Evolutionary conservation across 1,139 yeast genomes (phyloP).

Genomic region (Zygosaccharomyces pseudobailii): DNA sequence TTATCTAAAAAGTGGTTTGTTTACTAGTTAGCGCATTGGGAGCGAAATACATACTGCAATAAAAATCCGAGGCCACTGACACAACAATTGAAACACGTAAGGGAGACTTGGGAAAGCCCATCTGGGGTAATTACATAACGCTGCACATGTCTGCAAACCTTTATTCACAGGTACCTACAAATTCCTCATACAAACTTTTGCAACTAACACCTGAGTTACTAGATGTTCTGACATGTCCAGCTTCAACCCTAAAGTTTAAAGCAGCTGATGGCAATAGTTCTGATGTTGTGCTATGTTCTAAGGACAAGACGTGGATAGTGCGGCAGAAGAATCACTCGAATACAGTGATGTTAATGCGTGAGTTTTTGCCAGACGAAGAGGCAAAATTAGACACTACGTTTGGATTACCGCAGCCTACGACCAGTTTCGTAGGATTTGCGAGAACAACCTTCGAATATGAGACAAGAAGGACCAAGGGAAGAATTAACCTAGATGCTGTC

Average conservation of each 20-base stretch:
- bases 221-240: slow-evolving; percentile 38
- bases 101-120: too few species aligned
- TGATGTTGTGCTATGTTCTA: slow-evolving; percentile 61
- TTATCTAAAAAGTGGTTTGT: neutral
- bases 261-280: slow-evolving; percentile 41
- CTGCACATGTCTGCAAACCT: slow-evolving; percentile 12
- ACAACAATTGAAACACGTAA: neutral
- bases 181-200: slow-evolving; percentile 47
- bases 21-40: slow-evolving; percentile 1
- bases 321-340: slow-evolving; percentile 86
- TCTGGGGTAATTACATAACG: neutral
- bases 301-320: slow-evolving; percentile 53
- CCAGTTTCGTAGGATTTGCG: slow-evolving; percentile 40
- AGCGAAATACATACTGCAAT: neutral
- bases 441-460: slow-evolving; percentile 50
- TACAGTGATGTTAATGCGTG: slow-evolving; percentile 53
- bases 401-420: slow-evolving; percentile 21
- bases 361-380: slow-evolving; percentile 21
- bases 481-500: slow-evolving; percentile 40
- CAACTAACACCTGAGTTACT: slow-evolving; percentile 57
- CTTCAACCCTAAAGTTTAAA: slow-evolving; percentile 32
- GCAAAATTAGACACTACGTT: slow-evolving; percentile 12
- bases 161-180: slow-evolving; percentile 28
- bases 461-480: slow-evolving; percentile 41
- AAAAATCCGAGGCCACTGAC: slow-evolving; percentile 4